Evolutionary conservation across 768 basidiomycete species (phyloP).

Genomic region (Naematelia aurantialba): DNA sequence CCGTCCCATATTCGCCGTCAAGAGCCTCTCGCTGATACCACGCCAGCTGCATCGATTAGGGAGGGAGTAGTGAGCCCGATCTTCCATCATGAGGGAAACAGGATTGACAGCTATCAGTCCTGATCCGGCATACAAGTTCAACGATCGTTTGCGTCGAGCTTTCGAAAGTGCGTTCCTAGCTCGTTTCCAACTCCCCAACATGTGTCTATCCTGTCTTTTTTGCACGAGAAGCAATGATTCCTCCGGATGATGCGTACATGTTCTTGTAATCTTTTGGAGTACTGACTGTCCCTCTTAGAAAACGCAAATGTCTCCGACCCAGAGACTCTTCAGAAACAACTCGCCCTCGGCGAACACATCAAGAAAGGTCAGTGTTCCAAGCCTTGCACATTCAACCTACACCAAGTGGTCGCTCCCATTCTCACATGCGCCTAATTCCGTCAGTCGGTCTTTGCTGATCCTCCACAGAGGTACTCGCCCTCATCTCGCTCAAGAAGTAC

Average conservation of each 20-base stretch:
- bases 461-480: slow-evolving; percentile 45
- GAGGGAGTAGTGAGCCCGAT: slow-evolving; percentile 41
- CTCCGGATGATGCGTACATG: no score
- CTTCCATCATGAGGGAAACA: not conserved
- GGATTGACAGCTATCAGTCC: slow-evolving; percentile 26
- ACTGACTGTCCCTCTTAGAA: no score
- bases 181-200: no score
- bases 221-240: no score
- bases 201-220: no score
- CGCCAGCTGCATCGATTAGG: slow-evolving; percentile 43
- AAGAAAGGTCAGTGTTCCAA: slow-evolving; percentile 46
- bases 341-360: slow-evolving; percentile 48
- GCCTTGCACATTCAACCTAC: not conserved
- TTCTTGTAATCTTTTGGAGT: no score
- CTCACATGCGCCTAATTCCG: no score
- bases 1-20: not conserved
- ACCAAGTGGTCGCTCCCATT: not conserved
- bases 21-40: not conserved
- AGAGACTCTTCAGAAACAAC: slow-evolving; percentile 37
- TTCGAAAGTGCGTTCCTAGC: slow-evolving; percentile 43
- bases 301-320: slow-evolving; percentile 46
- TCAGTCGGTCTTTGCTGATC: no score
- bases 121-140: slow-evolving; percentile 48
- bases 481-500: slow-evolving; percentile 49
- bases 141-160: slow-evolving; percentile 44